phyloP scores from a whole-genome alignment of 805 yeast genomes.

The Pichia manshurica region DNA sequence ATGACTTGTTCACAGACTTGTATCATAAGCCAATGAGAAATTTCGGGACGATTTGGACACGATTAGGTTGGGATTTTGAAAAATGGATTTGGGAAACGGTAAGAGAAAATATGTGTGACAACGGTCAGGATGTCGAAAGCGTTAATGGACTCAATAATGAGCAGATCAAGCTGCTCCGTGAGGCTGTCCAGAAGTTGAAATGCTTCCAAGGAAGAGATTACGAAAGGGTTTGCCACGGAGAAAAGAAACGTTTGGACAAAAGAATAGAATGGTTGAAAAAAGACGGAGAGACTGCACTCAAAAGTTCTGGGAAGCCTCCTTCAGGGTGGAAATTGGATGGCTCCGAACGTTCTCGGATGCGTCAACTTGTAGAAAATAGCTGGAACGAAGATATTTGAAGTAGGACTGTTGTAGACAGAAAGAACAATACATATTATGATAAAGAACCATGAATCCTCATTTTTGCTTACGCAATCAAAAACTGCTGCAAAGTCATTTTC shows the following conservation, averaged over 20 bases:
- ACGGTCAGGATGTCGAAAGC: background rate
- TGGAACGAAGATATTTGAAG: background rate
- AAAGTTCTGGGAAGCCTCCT: background rate
- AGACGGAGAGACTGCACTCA: conserved; percentile 15
- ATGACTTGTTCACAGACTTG: conserved; percentile 18
- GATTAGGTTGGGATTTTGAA: conserved; percentile 24
- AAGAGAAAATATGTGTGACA: conserved; percentile 21
- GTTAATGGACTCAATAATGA: background rate
- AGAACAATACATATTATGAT: too few species aligned
- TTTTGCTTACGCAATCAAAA: too few species aligned
- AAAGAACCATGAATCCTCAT: too few species aligned
- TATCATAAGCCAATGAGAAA: conserved; percentile 20
- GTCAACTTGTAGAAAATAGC: background rate
- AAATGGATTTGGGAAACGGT: conserved; percentile 22
- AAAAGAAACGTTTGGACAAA: conserved; percentile 12
- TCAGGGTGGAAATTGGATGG: conserved; percentile 14
- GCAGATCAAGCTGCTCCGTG: background rate
- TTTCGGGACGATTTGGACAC: conserved; percentile 21
- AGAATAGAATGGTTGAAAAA: conserved; percentile 23
- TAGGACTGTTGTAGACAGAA: too few species aligned
- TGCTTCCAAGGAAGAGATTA: conserved; percentile 20
- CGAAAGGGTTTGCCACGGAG: conserved; percentile 19
- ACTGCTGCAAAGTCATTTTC: too few species aligned
- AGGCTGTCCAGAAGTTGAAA: conserved; percentile 13
- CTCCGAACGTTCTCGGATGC: conserved; percentile 4